Evolutionary conservation across 305 asterid genomes (phyloP), one percentile per base, ranked within the genome.

Genomic region (Rubia balearica): DNA sequence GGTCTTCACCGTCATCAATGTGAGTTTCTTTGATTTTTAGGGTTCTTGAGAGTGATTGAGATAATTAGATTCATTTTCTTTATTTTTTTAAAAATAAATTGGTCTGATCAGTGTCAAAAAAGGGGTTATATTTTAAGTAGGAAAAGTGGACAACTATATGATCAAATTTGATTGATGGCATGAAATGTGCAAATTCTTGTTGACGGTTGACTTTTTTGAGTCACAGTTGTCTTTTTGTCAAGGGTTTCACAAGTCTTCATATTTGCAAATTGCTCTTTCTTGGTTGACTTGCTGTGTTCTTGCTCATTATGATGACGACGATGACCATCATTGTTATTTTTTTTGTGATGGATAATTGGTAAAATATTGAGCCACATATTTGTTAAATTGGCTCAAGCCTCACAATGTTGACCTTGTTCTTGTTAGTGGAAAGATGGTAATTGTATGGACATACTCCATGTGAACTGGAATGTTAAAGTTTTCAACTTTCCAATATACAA

Each of bases 1-100:
- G 73, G 77, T 77, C 4, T 84, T 90, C 57, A 72, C 87, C 21
- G 61, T 88, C 49, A 75, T 85, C 75, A 81, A 79, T 76, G 97
- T 90, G 75, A 88, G 91, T 56, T 56, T 51, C 19, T 12, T 69
- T 60, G 65, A 69, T 38, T 43, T 11, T 36, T 42, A 53, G 56
- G 33, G 61, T 22, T 41, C 14, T 41, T 57, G 56, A 6, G 19
- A 16, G 33, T 40, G 0, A 8, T 36, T 6, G 49, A 19, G 59
- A 4, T 46, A 64, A 33, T 72, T 53, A 51, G 43, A 19, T 22
- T 46, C 43, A 14, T 33, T 24, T 60, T 60, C 40, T 30, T 60
- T 41, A 12, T 22, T 59, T 8, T 10, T 56, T 7, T 8, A 2
- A 19, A 1, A 17, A 6, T 1, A 7, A 17, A 6, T 7, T 14